A percentile compares a stretch with the other conserved stretches of the same genome.
These are phyloP conservation scores for Coemansia sp. DNA, from an alignment of 192 early-diverging fungal species.

Conservation along the genomic window DNA sequence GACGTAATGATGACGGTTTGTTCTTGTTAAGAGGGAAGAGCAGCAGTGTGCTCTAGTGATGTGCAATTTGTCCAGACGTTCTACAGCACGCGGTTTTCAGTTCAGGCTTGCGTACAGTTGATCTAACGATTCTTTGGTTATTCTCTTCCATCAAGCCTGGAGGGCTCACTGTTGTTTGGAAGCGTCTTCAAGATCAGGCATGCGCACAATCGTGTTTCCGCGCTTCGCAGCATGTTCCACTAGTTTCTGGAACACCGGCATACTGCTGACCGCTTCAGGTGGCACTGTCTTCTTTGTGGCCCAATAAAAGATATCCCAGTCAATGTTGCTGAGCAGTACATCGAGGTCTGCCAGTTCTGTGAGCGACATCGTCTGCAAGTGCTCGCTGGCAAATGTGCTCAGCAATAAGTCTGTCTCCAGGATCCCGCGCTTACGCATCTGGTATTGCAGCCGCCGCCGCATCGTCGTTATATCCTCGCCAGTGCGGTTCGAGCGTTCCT, in stretches of 20 bases:
- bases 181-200: conserved; percentile 73
- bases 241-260: conserved; percentile 63
- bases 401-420: conserved; percentile 90
- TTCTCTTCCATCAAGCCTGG: too few species aligned
- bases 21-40: too few species aligned
- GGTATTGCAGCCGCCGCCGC: conserved; percentile 79
- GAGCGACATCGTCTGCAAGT: conserved; percentile 56
- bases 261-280: conserved; percentile 56
- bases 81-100: too few species aligned
- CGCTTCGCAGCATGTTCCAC: conserved; percentile 78
- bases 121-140: too few species aligned
- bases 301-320: conserved; percentile 99
- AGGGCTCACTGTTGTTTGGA: not conserved
- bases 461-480: conserved; percentile 72
- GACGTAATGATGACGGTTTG: too few species aligned
- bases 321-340: conserved; percentile 77
- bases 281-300: conserved; percentile 65
- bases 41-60: too few species aligned
- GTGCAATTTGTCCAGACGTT: too few species aligned
- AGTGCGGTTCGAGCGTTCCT: too few species aligned
- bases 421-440: conserved; percentile 91
- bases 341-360: conserved; percentile 77
- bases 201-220: conserved; percentile 69
- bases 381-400: conserved; percentile 79
- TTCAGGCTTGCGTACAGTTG: too few species aligned